Evolutionary conservation across 805 yeast genomes (phyloP), one percentile per base, ranked within the genome.

Genomic region (Metschnikowia dekortorum): DNA sequence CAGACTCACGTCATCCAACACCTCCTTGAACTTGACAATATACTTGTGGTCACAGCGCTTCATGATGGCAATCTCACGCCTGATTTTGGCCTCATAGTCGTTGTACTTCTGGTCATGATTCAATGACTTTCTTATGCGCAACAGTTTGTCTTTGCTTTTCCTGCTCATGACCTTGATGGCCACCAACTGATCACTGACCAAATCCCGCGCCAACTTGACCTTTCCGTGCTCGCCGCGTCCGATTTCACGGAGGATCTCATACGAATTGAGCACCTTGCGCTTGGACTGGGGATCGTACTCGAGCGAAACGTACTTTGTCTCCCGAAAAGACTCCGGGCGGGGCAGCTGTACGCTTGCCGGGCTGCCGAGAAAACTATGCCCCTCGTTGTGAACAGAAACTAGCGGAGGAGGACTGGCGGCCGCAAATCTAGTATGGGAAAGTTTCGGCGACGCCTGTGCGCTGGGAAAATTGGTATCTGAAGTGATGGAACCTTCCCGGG

Each of bases 211-310:
- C 16, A 94, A 75, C 65, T 94, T 94, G 39, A 94, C 99, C 66
- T 89, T 92, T n/a, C 99, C 98, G 68, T 92, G 98, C 66, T 91
- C 96, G n/a, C 99, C 99, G 34, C 87, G 77, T 9, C 99, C 99
- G 30, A 94, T 75, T 69, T 91, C 97, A 28, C 79, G 76, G 31
- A 90, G 69, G 35, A 94, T 87, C 67, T 94, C 99, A 64, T 91
- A 94, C 0, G 95, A 83, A 68, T 94, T 94, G 53, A 94, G 75
- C 34, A 85, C 82, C 63, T 91, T 87, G 46, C 94, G 80, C 53
- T 85, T 83, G 1, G 85, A 82, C 4, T 86, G 79, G 0, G 98
- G 97, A 66, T 94, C 96, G 68, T 89, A 90, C 58, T 91, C 96
- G 36, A 92, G 78, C 34, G 78, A 80, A 13, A 94, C 88, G 51